These are phyloP conservation scores for Aphanomyces invadans DNA, from an alignment of 352 stramenopile species.

Conservation along the genomic window DNA sequence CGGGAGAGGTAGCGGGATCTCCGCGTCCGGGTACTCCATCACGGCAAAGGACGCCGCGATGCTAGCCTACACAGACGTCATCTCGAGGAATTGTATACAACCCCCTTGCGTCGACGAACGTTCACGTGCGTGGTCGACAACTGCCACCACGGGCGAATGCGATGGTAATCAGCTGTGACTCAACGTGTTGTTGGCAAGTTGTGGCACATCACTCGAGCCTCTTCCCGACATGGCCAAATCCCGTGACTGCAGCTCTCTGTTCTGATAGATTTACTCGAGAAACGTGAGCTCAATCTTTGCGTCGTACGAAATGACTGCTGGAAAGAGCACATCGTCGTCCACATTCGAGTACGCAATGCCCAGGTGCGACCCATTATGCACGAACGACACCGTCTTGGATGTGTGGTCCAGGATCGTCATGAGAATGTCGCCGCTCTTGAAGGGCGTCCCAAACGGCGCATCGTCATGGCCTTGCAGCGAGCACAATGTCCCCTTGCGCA, in stretches of 20 bases:
- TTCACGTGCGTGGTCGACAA: neutral
- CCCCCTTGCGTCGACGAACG: neutral
- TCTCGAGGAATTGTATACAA: neutral
- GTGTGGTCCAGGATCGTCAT: conserved; percentile 10
- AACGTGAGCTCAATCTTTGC: neutral
- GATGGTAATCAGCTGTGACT: no score
- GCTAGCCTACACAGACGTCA: neutral
- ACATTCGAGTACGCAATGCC: conserved; percentile 17
- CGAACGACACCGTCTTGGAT: conserved; percentile 9
- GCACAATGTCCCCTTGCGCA: conserved; percentile 16
- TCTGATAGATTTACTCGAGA: no score
- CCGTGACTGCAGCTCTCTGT: no score
- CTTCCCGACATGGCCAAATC: no score
- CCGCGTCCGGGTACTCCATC: neutral
- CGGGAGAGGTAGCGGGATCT: neutral
- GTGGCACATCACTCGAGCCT: no score
- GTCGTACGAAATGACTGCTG: conserved; percentile 23
- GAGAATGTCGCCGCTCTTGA: conserved; percentile 17
- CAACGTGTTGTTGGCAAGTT: no score
- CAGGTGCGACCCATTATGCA: conserved; percentile 10
- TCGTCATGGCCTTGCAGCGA: conserved; percentile 23
- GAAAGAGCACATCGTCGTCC: neutral
- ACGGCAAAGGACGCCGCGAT: neutral
- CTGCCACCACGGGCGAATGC: no score
- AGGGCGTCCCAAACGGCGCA: conserved; percentile 1